Base-by-base conservation (phyloP, 805 yeast genomes). In the Monosporozyma aerobia region DNA sequence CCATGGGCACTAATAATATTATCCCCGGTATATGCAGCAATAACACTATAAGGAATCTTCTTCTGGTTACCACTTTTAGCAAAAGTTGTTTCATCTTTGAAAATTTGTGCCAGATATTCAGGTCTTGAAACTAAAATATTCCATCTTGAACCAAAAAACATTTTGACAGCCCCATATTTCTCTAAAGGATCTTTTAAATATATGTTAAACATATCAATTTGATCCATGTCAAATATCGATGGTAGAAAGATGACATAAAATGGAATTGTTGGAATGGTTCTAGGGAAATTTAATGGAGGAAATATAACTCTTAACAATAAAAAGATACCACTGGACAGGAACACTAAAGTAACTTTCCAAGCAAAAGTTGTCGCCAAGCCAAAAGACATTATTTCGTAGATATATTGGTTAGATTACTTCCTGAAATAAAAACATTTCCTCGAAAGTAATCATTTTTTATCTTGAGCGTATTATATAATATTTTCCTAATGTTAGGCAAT, bases 91-190 rank as follows among this genome's bases (percentile, higher is more conserved):
- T 80, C 82, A 50, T 78, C 71, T 57, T 71, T 75, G 54, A 80
- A 72, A 7, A 80, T 61, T 51, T 76, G 76, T 5, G 64, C 62
- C 54, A 81, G 63, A 50, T 64, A 71, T 33, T 74, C 73, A 2
- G 84, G 84, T 48, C 63, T 71, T 2, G 78, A 70, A 1, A 80
- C 78, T 32, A 81, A 61, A 22, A 80, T 73, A 57, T 80, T 81
- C 85, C 85, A 81, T 53, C 81, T 71, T 0, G 82, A 77, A 5
- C 80, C 85, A 68, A 80, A 81, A 59, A 74, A 81, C 4, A 80
- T 69, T 61, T 80, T 80, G 0, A 76, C 85, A 0, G 83, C 83
- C 0, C 85, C 85, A 59, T 74, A 67, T 48, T 69, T 72, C 54
- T 78, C 80, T 48, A 79, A 59, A 41, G 76, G 73, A 5, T 70